Evolutionary conservation across 192 early-diverging fungal species (phyloP).

Genomic region (Mortierella antarctica): DNA sequence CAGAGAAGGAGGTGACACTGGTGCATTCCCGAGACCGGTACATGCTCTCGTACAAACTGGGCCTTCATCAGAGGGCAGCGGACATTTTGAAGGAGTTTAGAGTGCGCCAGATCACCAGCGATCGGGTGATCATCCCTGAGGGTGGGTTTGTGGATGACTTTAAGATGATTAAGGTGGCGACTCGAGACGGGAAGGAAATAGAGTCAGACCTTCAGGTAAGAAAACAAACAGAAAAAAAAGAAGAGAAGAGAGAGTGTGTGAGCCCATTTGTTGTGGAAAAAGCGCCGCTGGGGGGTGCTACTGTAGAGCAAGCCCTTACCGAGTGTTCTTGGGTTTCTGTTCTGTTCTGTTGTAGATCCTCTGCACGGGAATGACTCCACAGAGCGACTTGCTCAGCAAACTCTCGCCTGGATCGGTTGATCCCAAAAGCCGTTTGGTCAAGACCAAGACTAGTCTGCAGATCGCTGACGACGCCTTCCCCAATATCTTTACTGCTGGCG

Average conservation of each 20-base stretch:
- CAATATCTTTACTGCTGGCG: constrained; percentile 82
- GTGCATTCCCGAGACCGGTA: constrained; percentile 73
- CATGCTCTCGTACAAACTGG: constrained; percentile 64
- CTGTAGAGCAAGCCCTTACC: neutral
- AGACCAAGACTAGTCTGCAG: constrained; percentile 78
- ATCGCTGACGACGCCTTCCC: constrained; percentile 62
- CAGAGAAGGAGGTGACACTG: constrained; percentile 69
- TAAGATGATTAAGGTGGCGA: constrained; percentile 55
- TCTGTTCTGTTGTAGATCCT: constrained; percentile 64
- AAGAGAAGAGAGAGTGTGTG: neutral
- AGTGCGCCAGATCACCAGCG: constrained; percentile 53
- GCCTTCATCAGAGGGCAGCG: constrained; percentile 65
- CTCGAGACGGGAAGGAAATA: constrained; percentile 57
- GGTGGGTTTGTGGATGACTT: constrained; percentile 66
- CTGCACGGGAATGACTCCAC: constrained; percentile 79
- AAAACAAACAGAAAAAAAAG: neutral
- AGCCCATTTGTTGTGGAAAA: neutral
- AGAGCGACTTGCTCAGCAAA: constrained; percentile 68
- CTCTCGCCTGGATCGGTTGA: constrained; percentile 67
- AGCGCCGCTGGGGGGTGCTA: neutral
- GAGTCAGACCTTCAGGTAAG: constrained; percentile 58
- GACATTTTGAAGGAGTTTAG: constrained; percentile 62
- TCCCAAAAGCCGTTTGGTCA: constrained; percentile 66
- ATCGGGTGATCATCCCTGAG: constrained; percentile 69
- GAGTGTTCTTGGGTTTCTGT: neutral